These are phyloP conservation scores for Aspergillus novofumigatus DNA, from an alignment of 2,329 filamentous ascomycete species.

Conservation along the genomic window DNA sequence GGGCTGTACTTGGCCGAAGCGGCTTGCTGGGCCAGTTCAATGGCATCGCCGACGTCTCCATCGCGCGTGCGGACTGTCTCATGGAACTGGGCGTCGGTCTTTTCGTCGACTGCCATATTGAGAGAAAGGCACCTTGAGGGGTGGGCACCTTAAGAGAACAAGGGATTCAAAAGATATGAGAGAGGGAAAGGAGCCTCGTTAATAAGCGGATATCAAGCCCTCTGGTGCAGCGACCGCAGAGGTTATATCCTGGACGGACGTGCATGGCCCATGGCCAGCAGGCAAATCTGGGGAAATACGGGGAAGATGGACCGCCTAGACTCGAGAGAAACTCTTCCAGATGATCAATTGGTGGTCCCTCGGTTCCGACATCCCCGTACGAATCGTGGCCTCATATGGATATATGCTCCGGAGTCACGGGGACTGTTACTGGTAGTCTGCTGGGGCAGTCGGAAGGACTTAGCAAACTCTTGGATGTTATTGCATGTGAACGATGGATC, in stretches of 20 bases:
- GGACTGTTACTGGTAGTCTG: background rate
- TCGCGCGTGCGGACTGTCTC: background rate
- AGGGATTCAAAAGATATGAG: background rate
- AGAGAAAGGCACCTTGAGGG: background rate
- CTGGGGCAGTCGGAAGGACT: background rate
- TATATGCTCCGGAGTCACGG: no score
- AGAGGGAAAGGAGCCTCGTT: background rate
- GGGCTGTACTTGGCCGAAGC: constrained; percentile 35
- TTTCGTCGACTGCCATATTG: background rate
- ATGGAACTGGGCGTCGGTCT: background rate
- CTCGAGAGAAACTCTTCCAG: background rate
- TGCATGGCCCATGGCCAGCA: background rate
- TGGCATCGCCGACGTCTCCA: background rate
- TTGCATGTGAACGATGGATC: no score
- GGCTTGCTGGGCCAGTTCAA: background rate
- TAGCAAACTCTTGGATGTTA: background rate
- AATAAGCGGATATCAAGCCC: background rate
- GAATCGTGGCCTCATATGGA: background rate
- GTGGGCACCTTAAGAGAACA: background rate
- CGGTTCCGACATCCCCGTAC: background rate
- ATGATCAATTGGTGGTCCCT: background rate
- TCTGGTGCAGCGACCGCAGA: background rate
- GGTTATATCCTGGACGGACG: background rate
- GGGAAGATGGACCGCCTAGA: background rate
- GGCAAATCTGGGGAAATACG: background rate